Conservation (phyloP, 768 basidiomycete species). For the Panaeolus cyanescens region DNA sequence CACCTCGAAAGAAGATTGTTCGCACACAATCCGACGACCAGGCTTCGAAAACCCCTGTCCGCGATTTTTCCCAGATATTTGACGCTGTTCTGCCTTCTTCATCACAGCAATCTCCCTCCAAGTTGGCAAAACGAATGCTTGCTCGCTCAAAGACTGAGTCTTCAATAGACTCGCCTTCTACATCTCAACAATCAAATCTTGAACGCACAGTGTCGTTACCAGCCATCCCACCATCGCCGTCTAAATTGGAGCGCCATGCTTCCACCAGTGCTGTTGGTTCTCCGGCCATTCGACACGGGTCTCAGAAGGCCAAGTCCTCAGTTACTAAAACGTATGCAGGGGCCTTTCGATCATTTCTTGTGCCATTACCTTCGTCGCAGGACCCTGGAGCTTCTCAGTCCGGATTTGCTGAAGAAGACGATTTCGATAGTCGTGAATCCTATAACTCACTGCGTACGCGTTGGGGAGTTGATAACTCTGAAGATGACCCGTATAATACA, state of each 20-base stretch:
- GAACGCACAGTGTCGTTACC: constrained; percentile 42
- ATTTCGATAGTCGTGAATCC: constrained; percentile 65
- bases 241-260: constrained; percentile 15
- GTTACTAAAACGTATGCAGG: constrained; percentile 73
- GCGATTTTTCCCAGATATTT: constrained; percentile 51
- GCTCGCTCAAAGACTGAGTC: constrained; percentile 67
- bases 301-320: constrained; percentile 21
- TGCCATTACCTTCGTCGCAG: constrained; percentile 49
- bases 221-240: constrained; percentile 30
- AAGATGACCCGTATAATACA: constrained; percentile 59
- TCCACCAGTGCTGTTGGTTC: constrained; percentile 18
- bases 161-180: constrained; percentile 36
- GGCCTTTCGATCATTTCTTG: constrained; percentile 78
- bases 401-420: constrained; percentile 41
- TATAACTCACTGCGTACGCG: constrained; percentile 73
- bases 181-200: constrained; percentile 6
- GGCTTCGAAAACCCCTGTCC: constrained; percentile 28
- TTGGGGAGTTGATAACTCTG: constrained; percentile 82
- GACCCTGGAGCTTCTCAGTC: constrained; percentile 16
- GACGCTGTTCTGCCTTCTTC: constrained; percentile 32
- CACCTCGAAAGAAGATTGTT: constrained; percentile 13
- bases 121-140: constrained; percentile 72
- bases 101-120: constrained; percentile 35
- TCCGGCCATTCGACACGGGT: constrained; percentile 25
- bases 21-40: constrained; percentile 10